phyloP scores from a whole-genome alignment of 1,284 basidiomycete species.

The Cutaneotrichosporon dermatis region DNA sequence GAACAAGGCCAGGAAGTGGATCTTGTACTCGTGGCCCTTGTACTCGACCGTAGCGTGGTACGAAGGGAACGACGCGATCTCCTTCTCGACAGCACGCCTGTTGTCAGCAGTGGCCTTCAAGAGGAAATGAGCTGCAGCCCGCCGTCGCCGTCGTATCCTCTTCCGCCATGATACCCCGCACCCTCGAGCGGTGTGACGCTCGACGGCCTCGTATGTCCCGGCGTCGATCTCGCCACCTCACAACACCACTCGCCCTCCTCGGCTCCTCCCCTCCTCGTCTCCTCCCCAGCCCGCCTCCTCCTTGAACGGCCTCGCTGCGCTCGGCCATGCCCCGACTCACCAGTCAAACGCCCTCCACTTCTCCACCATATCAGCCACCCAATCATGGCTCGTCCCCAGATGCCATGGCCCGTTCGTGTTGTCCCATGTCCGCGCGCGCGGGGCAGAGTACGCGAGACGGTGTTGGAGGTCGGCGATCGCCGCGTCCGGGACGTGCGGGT shows the following conservation, averaged over 20 bases:
- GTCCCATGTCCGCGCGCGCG: constrained; percentile 35
- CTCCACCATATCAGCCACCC: constrained; percentile 23
- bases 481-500: constrained; percentile 24
- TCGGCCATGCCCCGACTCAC: constrained; percentile 8
- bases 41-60: constrained; percentile 23
- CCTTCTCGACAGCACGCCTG: constrained; percentile 29
- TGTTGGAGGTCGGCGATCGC: constrained; percentile 35
- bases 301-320: no score
- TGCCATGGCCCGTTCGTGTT: constrained; percentile 24
- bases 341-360: constrained; percentile 32
- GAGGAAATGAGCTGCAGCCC: no score
- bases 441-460: constrained; percentile 22
- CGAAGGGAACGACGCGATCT: constrained; percentile 29
- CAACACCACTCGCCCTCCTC: no score
- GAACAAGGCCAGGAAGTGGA: constrained; percentile 42
- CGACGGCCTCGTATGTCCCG: no score
- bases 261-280: no score
- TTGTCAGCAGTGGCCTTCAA: background rate
- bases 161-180: background rate
- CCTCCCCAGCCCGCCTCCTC: no score
- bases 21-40: constrained; percentile 19
- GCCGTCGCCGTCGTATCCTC: no score
- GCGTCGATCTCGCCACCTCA: no score
- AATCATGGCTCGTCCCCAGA: constrained; percentile 26
- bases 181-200: no score